A percentile compares a stretch with the other conserved stretches of the same genome.
These are phyloP conservation scores for Sanghuangporus sanghuang DNA, from an alignment of 1,284 basidiomycete genomes.

Conservation along the genomic window DNA sequence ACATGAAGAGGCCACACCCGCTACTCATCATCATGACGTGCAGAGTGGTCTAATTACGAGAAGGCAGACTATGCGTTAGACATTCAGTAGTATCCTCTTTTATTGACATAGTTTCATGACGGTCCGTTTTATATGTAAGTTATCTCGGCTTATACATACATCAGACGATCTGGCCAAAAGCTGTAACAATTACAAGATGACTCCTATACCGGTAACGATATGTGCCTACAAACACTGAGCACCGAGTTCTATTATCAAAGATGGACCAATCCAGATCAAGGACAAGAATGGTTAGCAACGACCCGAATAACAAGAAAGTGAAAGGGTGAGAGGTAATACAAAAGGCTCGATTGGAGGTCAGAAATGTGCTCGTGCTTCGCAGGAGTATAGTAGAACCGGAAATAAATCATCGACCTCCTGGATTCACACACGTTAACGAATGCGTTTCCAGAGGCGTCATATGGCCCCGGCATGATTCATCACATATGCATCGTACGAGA, in stretches of 20 bases:
- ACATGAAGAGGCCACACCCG: not conserved
- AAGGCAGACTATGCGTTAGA: not conserved
- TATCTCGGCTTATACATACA: too few relatives aligned
- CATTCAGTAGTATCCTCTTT: not conserved
- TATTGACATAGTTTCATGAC: too few relatives aligned
- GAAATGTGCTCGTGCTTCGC: not conserved
- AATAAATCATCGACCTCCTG: constrained; percentile 49
- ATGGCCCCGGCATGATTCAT: constrained; percentile 77
- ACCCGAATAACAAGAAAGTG: too few relatives aligned
- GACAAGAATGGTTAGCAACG: too few relatives aligned
- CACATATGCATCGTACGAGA: constrained; percentile 24
- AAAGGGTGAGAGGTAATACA: not conserved
- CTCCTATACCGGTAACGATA: too few relatives aligned
- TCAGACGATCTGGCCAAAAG: too few relatives aligned
- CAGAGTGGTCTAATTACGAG: not conserved
- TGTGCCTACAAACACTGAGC: too few relatives aligned
- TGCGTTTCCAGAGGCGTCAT: constrained; percentile 53
- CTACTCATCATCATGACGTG: not conserved
- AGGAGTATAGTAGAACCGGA: constrained; percentile 36
- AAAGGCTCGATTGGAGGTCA: not conserved
- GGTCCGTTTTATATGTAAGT: too few relatives aligned
- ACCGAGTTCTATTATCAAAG: too few relatives aligned
- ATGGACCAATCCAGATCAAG: too few relatives aligned
- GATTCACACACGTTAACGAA: constrained; percentile 21
- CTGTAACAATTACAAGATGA: too few relatives aligned